Conservation (phyloP, 1,284 basidiomycete species). For the Leccinum griseonigrum region DNA sequence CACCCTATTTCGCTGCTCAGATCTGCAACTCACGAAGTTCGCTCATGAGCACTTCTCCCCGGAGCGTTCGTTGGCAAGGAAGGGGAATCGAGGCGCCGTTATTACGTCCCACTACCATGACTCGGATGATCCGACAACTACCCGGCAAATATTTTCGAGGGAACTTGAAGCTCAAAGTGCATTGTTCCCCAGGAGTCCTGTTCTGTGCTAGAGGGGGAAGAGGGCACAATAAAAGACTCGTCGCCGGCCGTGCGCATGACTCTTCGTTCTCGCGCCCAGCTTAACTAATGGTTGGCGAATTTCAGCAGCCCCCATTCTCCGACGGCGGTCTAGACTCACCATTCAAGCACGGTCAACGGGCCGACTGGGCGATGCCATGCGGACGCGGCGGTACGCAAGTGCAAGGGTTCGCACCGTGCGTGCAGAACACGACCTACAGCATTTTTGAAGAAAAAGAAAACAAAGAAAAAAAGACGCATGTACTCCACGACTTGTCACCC, state of each 20-base stretch:
- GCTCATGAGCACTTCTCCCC: neutral
- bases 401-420: slow-evolving; percentile 8
- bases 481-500: slow-evolving; percentile 20
- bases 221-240: neutral
- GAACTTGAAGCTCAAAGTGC: neutral
- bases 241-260: neutral
- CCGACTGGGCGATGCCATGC: neutral
- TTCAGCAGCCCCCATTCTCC: neutral
- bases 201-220: neutral
- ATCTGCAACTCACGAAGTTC: slow-evolving; percentile 5
- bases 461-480: slow-evolving; percentile 15
- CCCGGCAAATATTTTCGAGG: neutral
- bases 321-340: neutral
- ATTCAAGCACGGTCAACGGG: neutral
- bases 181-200: slow-evolving; percentile 9
- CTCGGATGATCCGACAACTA: neutral
- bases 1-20: neutral
- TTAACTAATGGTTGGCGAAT: neutral
- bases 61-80: neutral
- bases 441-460: neutral
- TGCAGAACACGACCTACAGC: slow-evolving; percentile 9
- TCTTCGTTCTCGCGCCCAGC: neutral
- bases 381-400: neutral
- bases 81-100: neutral
- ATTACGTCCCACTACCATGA: slow-evolving; percentile 13